Base-by-base conservation (phyloP, 768 basidiomycete species). In the Boletus sp. region DNA sequence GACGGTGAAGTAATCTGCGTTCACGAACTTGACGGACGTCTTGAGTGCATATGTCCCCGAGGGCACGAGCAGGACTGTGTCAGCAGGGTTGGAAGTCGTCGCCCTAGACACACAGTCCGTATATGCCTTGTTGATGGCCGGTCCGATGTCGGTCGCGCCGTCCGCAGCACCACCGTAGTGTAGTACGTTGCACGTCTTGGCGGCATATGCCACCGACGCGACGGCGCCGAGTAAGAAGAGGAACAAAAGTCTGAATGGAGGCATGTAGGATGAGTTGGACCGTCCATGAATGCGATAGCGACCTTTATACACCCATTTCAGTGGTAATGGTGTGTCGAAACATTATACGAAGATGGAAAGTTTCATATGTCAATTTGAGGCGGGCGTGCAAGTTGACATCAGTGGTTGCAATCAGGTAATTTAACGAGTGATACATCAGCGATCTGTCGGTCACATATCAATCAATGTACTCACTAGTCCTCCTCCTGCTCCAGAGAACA, bases 51-150 rank as follows among this genome's bases (percentile, higher is more conserved):
- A 54, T 6, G 37, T 45, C 30, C 60, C 60, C 2, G 36, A 1
- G 12, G 64, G 65, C 5, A 63, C 50, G 35, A 39, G 18, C 7
- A 56, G 47, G 11, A 59, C 24, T n/a, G 55, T 56, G 5, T 63
- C 39, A 6, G 30, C 42, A 7, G 56, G 48, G 30, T 42, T 24
- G 14, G 12, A 42, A 7, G 54, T 56, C 18, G n/a, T 49, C 15
- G 51, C 36, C 1, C 40, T 32, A 0, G 42, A 14, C 20, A 52
- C 49, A 28, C 60, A 46, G 18, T 54, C 35, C 9, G 15, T 3
- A 14, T 47, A 47, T 33, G 65, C 53, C 40, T 47, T 52, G 46
- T 14, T 39, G 14, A 56, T 51, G 15, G 47, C 61, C 10, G 42
- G 57, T 7, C 20, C 56, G 2, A 51, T 45, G 32, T 65, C 55